Evolutionary conservation across 371 early-diverging fungal species (phyloP).

Genomic region (Lichtheimia hyalospora): DNA sequence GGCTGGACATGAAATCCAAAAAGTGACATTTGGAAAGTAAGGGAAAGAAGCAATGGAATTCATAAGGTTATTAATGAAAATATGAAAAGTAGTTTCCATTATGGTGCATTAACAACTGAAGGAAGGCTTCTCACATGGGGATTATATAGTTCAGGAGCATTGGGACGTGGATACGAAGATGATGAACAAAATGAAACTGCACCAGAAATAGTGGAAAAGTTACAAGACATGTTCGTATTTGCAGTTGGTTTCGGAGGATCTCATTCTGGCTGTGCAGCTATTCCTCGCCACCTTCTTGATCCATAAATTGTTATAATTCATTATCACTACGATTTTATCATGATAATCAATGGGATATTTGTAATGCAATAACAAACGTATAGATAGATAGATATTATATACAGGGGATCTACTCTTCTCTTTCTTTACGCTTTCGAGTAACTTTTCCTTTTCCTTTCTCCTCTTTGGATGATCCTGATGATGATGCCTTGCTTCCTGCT

Average conservation of each 20-base stretch:
- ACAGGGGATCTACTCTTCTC: constrained; percentile 5
- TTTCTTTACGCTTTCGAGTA: constrained; percentile 16
- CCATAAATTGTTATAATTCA: not conserved
- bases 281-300: constrained; percentile 3
- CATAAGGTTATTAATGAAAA: too few relatives aligned
- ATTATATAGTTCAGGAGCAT: constrained; percentile 27
- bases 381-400: too few relatives aligned
- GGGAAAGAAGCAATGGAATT: not conserved
- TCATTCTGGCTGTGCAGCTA: constrained; percentile 16
- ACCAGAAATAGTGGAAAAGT: constrained; percentile 4
- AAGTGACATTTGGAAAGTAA: constrained; percentile 23
- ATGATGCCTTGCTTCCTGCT: constrained; percentile 4
- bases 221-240: constrained; percentile 15
- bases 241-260: constrained; percentile 15
- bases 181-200: not conserved
- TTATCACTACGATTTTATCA: too few relatives aligned
- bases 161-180: constrained; percentile 25
- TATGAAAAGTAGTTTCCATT: constrained; percentile 30
- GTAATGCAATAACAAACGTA: too few relatives aligned
- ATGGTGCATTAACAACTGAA: constrained; percentile 34
- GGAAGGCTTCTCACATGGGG: constrained; percentile 42
- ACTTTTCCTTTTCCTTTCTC: constrained; percentile 19
- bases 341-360: too few relatives aligned
- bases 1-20: constrained; percentile 11
- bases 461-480: constrained; percentile 2